phyloP scores from a whole-genome alignment of 108 stramenopile genomes.

The Pseudonitzschia multistriata region DNA sequence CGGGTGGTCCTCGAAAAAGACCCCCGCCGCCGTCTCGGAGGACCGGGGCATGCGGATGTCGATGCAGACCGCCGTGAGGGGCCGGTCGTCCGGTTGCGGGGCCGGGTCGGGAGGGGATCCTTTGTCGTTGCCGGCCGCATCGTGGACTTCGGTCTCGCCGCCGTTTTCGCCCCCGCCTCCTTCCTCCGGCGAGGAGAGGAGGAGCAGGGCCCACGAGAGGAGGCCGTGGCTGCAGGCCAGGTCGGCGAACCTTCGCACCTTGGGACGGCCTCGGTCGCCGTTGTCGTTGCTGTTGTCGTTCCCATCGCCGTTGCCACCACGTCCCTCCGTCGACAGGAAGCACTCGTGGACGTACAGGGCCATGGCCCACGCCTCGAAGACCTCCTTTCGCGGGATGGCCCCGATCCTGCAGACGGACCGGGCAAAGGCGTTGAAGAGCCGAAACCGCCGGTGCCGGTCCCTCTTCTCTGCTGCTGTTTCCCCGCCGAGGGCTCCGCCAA shows the following conservation, averaged over 20 bases:
- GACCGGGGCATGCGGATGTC: slow-evolving; percentile 60
- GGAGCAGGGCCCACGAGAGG: slow-evolving; percentile 59
- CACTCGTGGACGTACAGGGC: slow-evolving; percentile 53
- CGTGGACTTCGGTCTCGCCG: too few relatives aligned
- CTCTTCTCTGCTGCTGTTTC: neutral
- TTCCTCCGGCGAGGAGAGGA: slow-evolving; percentile 33
- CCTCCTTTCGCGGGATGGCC: slow-evolving; percentile 59
- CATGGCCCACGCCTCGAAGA: slow-evolving; percentile 70
- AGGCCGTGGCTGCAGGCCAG: slow-evolving; percentile 64
- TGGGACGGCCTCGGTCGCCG: neutral
- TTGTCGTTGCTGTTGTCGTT: neutral
- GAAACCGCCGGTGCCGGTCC: slow-evolving; percentile 1
- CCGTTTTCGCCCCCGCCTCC: neutral
- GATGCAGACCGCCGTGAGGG: slow-evolving; percentile 48
- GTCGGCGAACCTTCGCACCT: slow-evolving; percentile 44
- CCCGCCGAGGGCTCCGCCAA: neutral
- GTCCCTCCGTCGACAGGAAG: slow-evolving; percentile 20
- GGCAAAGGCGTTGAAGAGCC: slow-evolving; percentile 59
- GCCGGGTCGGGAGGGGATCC: too few relatives aligned
- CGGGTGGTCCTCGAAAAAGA: neutral
- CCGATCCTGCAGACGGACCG: slow-evolving; percentile 41
- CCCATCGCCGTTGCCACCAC: neutral
- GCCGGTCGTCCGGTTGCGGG: neutral
- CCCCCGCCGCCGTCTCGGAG: slow-evolving; percentile 41
- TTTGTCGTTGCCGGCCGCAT: neutral